Conservation (phyloP, 2,329 filamentous ascomycete species). For the Graphiopsis chlorocephala region DNA sequence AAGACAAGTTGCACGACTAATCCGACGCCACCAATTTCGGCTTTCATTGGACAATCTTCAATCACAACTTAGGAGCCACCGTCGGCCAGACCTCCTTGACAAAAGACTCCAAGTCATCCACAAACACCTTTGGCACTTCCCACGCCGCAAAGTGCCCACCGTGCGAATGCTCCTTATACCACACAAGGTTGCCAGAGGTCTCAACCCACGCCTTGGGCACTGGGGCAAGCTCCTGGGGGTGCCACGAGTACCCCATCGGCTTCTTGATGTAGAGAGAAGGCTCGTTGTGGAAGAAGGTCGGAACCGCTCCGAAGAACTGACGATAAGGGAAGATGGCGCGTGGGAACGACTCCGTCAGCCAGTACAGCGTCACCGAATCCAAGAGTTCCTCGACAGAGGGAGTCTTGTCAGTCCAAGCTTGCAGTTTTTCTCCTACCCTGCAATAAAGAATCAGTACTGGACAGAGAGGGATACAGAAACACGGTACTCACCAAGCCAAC, state of each 20-base stretch:
- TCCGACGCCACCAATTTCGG: neutral
- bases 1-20: neutral
- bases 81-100: slow-evolving; percentile 29
- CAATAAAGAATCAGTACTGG: neutral
- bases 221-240: slow-evolving; percentile 42
- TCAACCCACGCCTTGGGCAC: slow-evolving; percentile 39
- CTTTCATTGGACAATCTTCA: neutral
- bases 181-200: slow-evolving; percentile 40
- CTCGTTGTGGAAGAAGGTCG: slow-evolving; percentile 28
- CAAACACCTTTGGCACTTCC: slow-evolving; percentile 32
- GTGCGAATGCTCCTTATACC: slow-evolving; percentile 37
- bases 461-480: too few species aligned
- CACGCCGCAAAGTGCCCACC: slow-evolving; percentile 42
- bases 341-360: slow-evolving; percentile 47
- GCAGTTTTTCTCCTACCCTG: slow-evolving; percentile 57
- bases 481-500: slow-evolving; percentile 47
- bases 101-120: slow-evolving; percentile 34
- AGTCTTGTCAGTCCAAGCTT: slow-evolving; percentile 51
- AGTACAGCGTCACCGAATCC: slow-evolving; percentile 53
- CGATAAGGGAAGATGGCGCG: slow-evolving; percentile 51
- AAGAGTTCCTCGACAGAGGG: slow-evolving; percentile 46
- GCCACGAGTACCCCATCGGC: slow-evolving; percentile 45
- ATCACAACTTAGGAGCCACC: slow-evolving; percentile 1
- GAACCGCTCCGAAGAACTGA: slow-evolving; percentile 27
- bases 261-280: slow-evolving; percentile 34